Evolutionary conservation across 2,329 filamentous ascomycete species (phyloP).

Genomic region (Ascochyta rabiei): DNA sequence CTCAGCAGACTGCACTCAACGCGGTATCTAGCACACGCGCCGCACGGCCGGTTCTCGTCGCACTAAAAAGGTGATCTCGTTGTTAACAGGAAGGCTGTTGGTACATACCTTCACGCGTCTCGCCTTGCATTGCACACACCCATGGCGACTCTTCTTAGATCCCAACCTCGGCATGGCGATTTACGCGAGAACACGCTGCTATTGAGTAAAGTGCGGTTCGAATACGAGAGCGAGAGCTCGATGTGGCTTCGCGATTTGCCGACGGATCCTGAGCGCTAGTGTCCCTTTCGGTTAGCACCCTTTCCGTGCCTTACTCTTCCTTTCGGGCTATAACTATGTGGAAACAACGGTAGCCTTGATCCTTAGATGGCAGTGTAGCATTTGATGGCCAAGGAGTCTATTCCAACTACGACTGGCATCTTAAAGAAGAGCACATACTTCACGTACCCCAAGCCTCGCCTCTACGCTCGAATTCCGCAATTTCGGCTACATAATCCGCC

Average conservation of each 20-base stretch:
- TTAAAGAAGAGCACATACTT: not conserved
- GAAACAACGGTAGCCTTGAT: too few species aligned
- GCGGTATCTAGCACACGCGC: constrained; percentile 34
- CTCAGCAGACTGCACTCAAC: constrained; percentile 38
- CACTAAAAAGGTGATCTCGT: constrained; percentile 23
- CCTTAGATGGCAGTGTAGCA: too few species aligned
- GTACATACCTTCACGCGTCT: constrained; percentile 34
- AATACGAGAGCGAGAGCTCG: constrained; percentile 30
- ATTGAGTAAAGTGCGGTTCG: constrained; percentile 4
- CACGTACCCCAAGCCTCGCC: constrained; percentile 26
- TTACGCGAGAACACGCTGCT: not conserved
- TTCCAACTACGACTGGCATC: too few species aligned
- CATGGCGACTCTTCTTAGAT: constrained; percentile 33
- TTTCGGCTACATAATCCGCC: constrained; percentile 32
- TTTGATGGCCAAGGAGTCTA: too few species aligned
- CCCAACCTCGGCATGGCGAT: constrained; percentile 28
- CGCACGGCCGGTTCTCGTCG: constrained; percentile 38
- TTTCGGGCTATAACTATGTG: not conserved
- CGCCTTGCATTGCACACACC: constrained; percentile 36
- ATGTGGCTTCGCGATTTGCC: constrained; percentile 1
- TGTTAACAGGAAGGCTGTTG: not conserved
- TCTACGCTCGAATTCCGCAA: constrained; percentile 43
- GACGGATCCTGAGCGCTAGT: not conserved
- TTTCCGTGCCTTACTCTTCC: not conserved
- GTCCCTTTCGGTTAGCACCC: not conserved